Evolutionary conservation across 2,329 filamentous ascomycete species (phyloP), one percentile per base, ranked within the genome.

Genomic region (Sphaerostilbella broomeana): DNA sequence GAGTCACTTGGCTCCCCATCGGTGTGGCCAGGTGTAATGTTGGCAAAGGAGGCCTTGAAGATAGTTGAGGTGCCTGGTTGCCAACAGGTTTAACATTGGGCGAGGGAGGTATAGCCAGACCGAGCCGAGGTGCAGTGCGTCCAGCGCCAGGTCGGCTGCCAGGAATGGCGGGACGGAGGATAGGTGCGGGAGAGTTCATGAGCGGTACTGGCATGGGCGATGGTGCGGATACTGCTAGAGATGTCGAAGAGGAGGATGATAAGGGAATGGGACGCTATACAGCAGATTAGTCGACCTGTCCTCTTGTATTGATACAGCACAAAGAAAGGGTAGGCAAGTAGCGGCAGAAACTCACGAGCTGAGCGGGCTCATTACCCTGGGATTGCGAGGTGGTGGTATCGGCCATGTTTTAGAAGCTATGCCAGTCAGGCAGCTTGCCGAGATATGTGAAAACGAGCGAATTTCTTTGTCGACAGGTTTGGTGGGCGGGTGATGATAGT

Each of bases 71-170:
- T 10, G 50, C 62, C 64, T 54, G 71, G 50, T 69, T 72, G 50
- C 75, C 76, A 36, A 92, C 78, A 2, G 89, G 80, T 61, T 89
- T 86, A 46, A 73, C 82, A 64, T 79, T 90, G 34, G 87, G 86
- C 24, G 87, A 94, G 1, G 85, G 81, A 25, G 90, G 90, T 43
- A 97, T 97, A 31, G 89, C 86, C 41, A 97, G 77, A 30, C 88
- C 90, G 43, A 97, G 75, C 53, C 84, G 80, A 19, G 87, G 87
- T 38, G 83, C 72, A 47, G 83, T 72, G 47, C 84, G 74, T 44
- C 73, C 68, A 43, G 77, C 79, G 51, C 70, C 72, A 47, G 72
- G 72, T 51, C 79, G 74, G 49, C 69, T 71, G 48, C 86, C 85
- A 26, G 84, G 84, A 41, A 94, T 81, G 46, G 87, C 86, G 39